phyloP scores from a whole-genome alignment of 768 basidiomycete species.

The Gautieria morchelliformis region DNA sequence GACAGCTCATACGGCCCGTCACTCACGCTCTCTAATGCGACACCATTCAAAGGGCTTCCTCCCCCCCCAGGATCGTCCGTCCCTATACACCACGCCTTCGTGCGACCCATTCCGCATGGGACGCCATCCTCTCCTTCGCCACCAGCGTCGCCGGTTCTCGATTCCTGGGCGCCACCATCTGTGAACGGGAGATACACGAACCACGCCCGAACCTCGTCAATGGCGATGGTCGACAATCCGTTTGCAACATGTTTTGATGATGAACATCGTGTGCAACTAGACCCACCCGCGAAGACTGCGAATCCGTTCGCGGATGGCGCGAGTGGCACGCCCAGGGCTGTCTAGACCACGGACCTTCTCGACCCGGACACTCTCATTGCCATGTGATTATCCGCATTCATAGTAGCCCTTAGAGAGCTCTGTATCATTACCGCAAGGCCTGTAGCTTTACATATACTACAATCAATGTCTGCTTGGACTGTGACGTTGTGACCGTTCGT shows the following conservation, averaged over 20 bases:
- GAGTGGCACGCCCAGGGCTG: not conserved
- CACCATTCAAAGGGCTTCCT: not conserved
- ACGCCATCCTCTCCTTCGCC: constrained; percentile 4
- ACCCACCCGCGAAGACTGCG: not conserved
- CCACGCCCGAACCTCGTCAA: not conserved
- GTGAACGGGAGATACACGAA: not conserved
- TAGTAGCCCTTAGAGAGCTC: not conserved
- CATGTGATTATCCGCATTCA: not conserved
- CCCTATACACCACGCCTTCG: constrained; percentile 6
- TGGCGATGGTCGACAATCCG: not conserved
- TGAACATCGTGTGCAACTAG: not conserved
- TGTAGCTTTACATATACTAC: not conserved
- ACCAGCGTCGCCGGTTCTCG: not conserved
- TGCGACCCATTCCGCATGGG: constrained; percentile 4
- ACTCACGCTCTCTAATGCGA: not conserved
- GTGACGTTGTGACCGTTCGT: not conserved
- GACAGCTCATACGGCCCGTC: not conserved
- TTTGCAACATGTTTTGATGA: constrained; percentile 9
- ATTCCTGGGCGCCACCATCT: not conserved
- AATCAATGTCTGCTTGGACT: not conserved
- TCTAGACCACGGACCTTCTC: not conserved
- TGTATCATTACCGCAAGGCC: not conserved
- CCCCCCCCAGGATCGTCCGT: not conserved
- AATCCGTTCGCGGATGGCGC: constrained; percentile 4
- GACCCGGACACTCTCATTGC: not conserved